These are phyloP conservation scores for Novymonas esmeraldas DNA, from an alignment of 208 protist species.

Conservation along the genomic window DNA sequence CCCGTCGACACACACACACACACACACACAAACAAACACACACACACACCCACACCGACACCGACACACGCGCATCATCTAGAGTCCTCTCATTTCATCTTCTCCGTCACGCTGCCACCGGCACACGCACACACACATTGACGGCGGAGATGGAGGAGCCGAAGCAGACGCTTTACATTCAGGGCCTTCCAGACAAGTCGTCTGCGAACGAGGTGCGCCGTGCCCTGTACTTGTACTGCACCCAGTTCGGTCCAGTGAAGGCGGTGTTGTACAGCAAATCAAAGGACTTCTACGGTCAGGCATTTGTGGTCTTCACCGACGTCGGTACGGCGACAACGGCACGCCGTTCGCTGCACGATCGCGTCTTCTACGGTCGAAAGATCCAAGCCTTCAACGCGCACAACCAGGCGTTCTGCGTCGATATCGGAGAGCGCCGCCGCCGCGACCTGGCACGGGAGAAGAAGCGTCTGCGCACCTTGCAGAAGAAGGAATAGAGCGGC, in stretches of 20 bases:
- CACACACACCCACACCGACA: no score
- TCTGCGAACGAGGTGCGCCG: slow-evolving; percentile 73
- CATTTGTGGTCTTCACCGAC: slow-evolving; percentile 88
- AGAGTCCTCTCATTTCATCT: no score
- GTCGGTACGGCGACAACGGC: slow-evolving; percentile 82
- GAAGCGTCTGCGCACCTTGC: slow-evolving; percentile 18
- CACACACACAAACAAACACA: no score
- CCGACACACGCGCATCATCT: no score
- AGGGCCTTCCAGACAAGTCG: slow-evolving; percentile 80
- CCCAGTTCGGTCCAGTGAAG: slow-evolving; percentile 82
- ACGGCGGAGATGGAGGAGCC: slow-evolving; percentile 59
- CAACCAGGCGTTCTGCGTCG: slow-evolving; percentile 70
- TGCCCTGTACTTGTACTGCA: slow-evolving; percentile 84
- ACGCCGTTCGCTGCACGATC: slow-evolving; percentile 62
- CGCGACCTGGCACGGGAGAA: slow-evolving; percentile 54
- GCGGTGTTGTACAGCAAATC: slow-evolving; percentile 71
- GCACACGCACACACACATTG: background rate
- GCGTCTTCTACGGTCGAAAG: slow-evolving; percentile 70
- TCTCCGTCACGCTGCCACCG: no score
- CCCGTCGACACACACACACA: no score
- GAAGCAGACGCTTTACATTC: slow-evolving; percentile 88
- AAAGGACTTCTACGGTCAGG: slow-evolving; percentile 74
- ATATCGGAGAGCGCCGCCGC: slow-evolving; percentile 63
- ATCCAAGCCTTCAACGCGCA: slow-evolving; percentile 85
- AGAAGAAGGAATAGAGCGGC: slow-evolving; percentile 13